Percentiles rank a stretch among this genome's conserved stretches.
These are phyloP conservation scores for Polysphondylium violaceum DNA, from an alignment of 78 protist genomes.

Conservation along the genomic window DNA sequence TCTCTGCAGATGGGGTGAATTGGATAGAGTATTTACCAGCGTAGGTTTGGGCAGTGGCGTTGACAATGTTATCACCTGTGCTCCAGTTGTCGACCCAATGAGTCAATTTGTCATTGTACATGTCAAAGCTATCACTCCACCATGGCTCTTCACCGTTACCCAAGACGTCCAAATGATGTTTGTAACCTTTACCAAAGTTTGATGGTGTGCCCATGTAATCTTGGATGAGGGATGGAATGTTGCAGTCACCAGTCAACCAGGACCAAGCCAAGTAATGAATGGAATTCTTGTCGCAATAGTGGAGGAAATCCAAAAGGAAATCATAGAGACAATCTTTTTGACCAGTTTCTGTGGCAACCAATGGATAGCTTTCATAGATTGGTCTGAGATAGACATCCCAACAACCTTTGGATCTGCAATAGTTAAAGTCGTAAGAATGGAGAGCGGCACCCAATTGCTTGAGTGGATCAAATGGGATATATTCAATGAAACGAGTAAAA, in stretches of 20 bases:
- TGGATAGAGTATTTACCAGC: conserved; percentile 9
- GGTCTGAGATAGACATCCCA: conserved; percentile 65
- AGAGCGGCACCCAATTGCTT: conserved; percentile 46
- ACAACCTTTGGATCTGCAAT: conserved; percentile 66
- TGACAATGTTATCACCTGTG: background rate
- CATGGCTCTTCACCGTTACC: conserved; percentile 20
- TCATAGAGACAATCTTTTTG: conserved; percentile 67
- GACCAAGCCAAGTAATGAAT: conserved; percentile 73
- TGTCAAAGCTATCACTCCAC: conserved; percentile 39
- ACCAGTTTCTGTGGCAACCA: conserved; percentile 75
- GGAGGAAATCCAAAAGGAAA: conserved; percentile 34
- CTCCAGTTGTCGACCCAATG: conserved; percentile 76
- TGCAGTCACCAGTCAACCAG: conserved; percentile 52
- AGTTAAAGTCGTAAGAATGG: conserved; percentile 63
- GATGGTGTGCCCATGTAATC: conserved; percentile 32
- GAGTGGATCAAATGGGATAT: conserved; percentile 50
- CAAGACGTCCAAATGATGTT: background rate
- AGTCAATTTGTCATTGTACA: conserved; percentile 47
- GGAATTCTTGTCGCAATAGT: conserved; percentile 38
- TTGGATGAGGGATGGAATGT: conserved; percentile 33
- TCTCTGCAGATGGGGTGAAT: background rate
- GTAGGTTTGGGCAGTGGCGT: background rate
- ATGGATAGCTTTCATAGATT: conserved; percentile 20
- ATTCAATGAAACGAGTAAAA: conserved; percentile 25
- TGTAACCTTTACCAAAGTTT: conserved; percentile 29